These are phyloP conservation scores for Termitomyces sp. DNA, from an alignment of 768 basidiomycete species.

Conservation along the genomic window DNA sequence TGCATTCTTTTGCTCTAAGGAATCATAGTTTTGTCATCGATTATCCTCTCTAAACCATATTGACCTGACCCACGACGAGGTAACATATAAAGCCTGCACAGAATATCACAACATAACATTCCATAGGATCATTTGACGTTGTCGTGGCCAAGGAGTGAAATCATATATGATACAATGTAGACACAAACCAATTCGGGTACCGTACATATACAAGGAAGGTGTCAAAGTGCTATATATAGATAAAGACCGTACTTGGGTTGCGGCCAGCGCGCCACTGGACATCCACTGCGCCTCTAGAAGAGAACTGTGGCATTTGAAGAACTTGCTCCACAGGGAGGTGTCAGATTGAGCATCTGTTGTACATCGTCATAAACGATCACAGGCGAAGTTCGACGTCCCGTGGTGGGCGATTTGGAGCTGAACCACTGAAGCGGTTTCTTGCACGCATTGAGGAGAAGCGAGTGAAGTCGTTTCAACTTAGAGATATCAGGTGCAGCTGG, in stretches of 20 bases:
- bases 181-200: too few species aligned
- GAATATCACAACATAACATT: too few species aligned
- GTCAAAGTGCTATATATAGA: background rate
- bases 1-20: too few species aligned
- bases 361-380: background rate
- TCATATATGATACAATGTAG: too few species aligned
- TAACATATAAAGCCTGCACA: too few species aligned
- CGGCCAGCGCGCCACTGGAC: background rate
- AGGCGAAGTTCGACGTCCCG: background rate
- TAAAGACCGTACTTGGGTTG: background rate
- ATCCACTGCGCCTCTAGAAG: background rate
- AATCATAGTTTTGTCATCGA: too few species aligned
- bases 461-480: background rate
- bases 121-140: too few species aligned
- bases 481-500: background rate
- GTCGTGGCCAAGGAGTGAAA: too few species aligned
- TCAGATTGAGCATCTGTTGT: background rate
- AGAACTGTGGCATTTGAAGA: background rate
- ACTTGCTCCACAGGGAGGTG: background rate
- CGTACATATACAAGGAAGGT: background rate
- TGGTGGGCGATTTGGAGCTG: background rate
- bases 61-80: too few species aligned
- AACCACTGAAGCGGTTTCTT: slow-evolving; percentile 8
- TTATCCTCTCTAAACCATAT: too few species aligned
- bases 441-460: slow-evolving; percentile 1